These are phyloP conservation scores for Myriosclerotinia duriaeana DNA, from an alignment of 2,329 filamentous ascomycete species.

Conservation along the genomic window DNA sequence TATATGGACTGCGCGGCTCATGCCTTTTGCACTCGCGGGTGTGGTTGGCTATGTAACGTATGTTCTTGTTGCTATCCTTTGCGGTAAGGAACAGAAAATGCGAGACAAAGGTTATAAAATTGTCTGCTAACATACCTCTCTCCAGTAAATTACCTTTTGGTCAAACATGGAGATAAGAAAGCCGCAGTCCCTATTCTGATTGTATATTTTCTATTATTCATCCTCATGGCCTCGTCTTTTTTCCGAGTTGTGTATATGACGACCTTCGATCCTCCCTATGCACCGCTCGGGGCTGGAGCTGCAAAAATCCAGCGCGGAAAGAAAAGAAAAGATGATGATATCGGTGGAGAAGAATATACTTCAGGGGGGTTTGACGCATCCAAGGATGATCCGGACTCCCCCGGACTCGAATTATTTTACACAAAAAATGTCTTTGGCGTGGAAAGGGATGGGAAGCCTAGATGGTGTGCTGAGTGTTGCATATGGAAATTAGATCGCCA, in stretches of 20 bases:
- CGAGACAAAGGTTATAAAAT: constrained; percentile 16
- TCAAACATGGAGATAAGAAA: constrained; percentile 46
- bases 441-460: constrained; percentile 77
- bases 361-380: constrained; percentile 26
- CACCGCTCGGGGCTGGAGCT: constrained; percentile 58
- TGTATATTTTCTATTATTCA: constrained; percentile 70
- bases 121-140: constrained; percentile 15
- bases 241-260: constrained; percentile 69
- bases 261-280: constrained; percentile 68
- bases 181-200: constrained; percentile 68
- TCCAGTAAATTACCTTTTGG: constrained; percentile 70
- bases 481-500: constrained; percentile 87
- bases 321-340: constrained; percentile 34
- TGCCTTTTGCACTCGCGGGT: constrained; percentile 68
- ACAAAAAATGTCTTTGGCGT: constrained; percentile 81
- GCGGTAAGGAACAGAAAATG: constrained; percentile 53
- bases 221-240: constrained; percentile 67
- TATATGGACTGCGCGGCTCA: constrained; percentile 45
- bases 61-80: constrained; percentile 65
- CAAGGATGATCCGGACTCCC: constrained; percentile 53
- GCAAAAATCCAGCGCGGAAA: constrained; percentile 29
- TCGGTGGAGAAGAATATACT: constrained; percentile 33
- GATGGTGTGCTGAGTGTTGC: constrained; percentile 80
- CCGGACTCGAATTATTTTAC: constrained; percentile 74
- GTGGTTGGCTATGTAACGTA: constrained; percentile 69